Evolutionary conservation across 805 yeast genomes (phyloP), one percentile per base, ranked within the genome.

Genomic region (Saccharomyces jurei): DNA sequence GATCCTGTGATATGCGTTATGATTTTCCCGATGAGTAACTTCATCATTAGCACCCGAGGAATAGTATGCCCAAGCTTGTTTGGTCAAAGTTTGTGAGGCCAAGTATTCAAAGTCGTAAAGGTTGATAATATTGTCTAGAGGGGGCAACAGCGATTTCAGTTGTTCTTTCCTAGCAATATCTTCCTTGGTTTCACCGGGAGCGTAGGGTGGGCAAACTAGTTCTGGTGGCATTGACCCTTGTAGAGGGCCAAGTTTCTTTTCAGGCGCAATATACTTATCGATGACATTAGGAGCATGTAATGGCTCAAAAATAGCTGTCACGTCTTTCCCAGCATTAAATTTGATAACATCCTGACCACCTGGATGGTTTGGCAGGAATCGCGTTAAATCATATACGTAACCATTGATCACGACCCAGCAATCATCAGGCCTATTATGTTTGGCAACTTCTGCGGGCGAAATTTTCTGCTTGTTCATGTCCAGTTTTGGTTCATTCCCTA

Each of bases 31-130:
- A 64, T 87, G 68, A 2, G 96, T 80, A 61, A 92, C 81, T 73
- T 92, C 98, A 69, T 92, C 98, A 70, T 92, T 97, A 17, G 96
- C 80, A 9, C 92, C 98, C 36, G 90, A 82, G 3, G 95, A 86
- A 68, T 90, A 92, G 71, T 92, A 92, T 13, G 94, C 94, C 95
- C 97, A 88, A 0, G 94, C 97, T 31, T 81, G 79, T 53, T 81
- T 82, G 30, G 88, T 80, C 77, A 92, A 75, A 32, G 88, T 86
- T 56, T 83, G 80, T 51, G 89, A 78, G 3, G 98, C 97, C 48
- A 92, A 81, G 62, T 81, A 79, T 69, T 92, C 98, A 66, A 92
- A 90, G 69, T 92, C 98, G 62, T 82, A 84, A 56, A 89, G 63
- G 64, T 94, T 92, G 66, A 83, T 81, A 55, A 91, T 78, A 62